A percentile compares a stretch with the other conserved stretches of the same genome.
Conservation (phyloP, 2,329 filamentous ascomycete species). For the Xylogone sp. region DNA sequence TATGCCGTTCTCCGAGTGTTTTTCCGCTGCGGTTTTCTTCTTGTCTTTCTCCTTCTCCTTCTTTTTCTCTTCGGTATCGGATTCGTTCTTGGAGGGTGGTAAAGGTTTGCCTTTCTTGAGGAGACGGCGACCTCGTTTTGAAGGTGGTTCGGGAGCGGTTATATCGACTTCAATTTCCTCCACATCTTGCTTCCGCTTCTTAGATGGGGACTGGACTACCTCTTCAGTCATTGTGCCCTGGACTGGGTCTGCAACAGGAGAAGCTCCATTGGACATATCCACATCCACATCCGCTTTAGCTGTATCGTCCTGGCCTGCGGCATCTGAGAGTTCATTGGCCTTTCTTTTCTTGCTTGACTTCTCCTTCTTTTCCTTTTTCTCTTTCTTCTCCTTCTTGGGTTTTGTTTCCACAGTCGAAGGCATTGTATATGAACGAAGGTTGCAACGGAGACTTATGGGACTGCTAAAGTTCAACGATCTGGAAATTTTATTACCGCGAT, state of each 20-base stretch:
- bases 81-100: slow-evolving; percentile 35
- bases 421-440: slow-evolving; percentile 6
- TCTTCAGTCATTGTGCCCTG: background rate
- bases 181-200: slow-evolving; percentile 64
- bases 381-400: slow-evolving; percentile 25
- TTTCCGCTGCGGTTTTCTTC: slow-evolving; percentile 41
- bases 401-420: slow-evolving; percentile 14
- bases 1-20: slow-evolving; percentile 76
- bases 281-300: background rate
- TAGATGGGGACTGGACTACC: slow-evolving; percentile 18
- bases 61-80: slow-evolving; percentile 37
- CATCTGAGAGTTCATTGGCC: slow-evolving; percentile 9
- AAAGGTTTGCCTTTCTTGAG: slow-evolving; percentile 77
- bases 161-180: slow-evolving; percentile 88
- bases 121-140: slow-evolving; percentile 86
- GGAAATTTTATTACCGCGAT: slow-evolving; percentile 1
- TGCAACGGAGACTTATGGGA: slow-evolving; percentile 1
- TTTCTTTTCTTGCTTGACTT: slow-evolving; percentile 21
- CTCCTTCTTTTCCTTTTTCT: slow-evolving; percentile 18
- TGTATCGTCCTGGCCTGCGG: background rate
- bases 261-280: background rate
- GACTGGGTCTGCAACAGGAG: background rate
- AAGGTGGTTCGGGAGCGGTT: slow-evolving; percentile 84
- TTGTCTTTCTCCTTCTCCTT: slow-evolving; percentile 37
- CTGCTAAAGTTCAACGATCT: slow-evolving; percentile 6